phyloP scores from a whole-genome alignment of 2,329 filamentous ascomycete genomes.

The Talaromyces sp. region DNA sequence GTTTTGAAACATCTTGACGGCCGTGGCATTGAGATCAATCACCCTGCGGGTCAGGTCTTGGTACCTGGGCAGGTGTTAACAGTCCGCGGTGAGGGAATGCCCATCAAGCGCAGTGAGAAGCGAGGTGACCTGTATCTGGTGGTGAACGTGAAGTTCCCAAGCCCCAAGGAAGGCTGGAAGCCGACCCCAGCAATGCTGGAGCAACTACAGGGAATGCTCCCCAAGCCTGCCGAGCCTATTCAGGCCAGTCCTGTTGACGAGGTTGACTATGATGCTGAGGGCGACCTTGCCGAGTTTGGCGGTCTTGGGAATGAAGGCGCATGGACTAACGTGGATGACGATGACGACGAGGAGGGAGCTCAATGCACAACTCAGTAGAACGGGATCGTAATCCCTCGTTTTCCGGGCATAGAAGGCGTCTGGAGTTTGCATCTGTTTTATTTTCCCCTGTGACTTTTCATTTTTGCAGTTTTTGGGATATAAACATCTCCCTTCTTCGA shows the following conservation, averaged over 20 bases:
- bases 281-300: conserved; percentile 2
- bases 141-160: conserved; percentile 85
- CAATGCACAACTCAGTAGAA: conserved; percentile 5
- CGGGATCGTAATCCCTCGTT: conserved; percentile 3
- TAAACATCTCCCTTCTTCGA: conserved; percentile 15
- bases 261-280: conserved; percentile 70
- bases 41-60: conserved; percentile 79
- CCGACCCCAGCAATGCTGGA: conserved; percentile 70
- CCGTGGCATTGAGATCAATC: conserved; percentile 79
- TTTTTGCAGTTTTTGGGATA: not conserved
- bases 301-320: not conserved
- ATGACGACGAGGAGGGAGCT: conserved; percentile 5
- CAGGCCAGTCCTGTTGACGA: conserved; percentile 79
- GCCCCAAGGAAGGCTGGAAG: conserved; percentile 68
- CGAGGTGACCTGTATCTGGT: conserved; percentile 87
- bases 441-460: conserved; percentile 1
- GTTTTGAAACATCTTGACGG: conserved; percentile 93
- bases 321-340: not conserved
- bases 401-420: conserved; percentile 36
- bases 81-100: conserved; percentile 91
- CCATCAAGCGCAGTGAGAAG: conserved; percentile 77
- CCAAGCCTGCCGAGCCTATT: conserved; percentile 62
- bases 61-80: conserved; percentile 84
- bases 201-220: conserved; percentile 74
- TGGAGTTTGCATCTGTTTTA: conserved; percentile 14